phyloP scores from a whole-genome alignment of 2,329 filamentous ascomycete genomes.

The Lasiodiplodia sp. region DNA sequence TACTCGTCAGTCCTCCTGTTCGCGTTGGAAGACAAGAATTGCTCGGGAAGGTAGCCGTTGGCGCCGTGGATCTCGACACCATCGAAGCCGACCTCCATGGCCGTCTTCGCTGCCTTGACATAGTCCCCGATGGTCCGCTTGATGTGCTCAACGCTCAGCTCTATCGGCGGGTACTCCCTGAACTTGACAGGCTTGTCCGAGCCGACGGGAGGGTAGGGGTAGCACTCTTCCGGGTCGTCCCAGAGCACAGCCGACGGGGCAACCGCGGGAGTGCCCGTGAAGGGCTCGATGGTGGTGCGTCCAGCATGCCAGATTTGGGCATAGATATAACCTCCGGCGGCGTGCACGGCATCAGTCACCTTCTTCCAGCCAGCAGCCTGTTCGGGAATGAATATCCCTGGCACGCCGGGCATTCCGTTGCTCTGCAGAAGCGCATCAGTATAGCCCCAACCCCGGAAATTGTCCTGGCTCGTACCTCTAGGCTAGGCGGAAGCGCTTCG shows the following conservation, averaged over 20 bases:
- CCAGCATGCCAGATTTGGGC: constrained; percentile 58
- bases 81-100: constrained; percentile 63
- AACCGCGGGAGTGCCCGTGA: constrained; percentile 49
- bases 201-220: constrained; percentile 49
- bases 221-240: constrained; percentile 54
- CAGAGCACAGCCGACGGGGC: constrained; percentile 54
- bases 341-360: constrained; percentile 60
- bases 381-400: constrained; percentile 43
- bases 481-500: constrained; percentile 62
- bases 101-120: constrained; percentile 56
- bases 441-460: background rate
- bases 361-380: constrained; percentile 60
- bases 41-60: constrained; percentile 62
- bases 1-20: constrained; percentile 60
- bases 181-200: constrained; percentile 43
- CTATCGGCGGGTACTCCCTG: constrained; percentile 44
- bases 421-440: constrained; percentile 12
- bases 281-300: constrained; percentile 49
- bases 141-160: constrained; percentile 56
- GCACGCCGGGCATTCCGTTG: constrained; percentile 43
- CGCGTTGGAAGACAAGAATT: constrained; percentile 59
- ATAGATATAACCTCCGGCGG: constrained; percentile 58
- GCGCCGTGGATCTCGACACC: constrained; percentile 59
- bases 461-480: constrained; percentile 42
- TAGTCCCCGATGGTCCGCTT: constrained; percentile 50